Percentiles rank a stretch among this genome's conserved stretches.
These are phyloP conservation scores for Trichocladium uniseriatum DNA, from an alignment of 495 filamentous ascomycete genomes.

Conservation along the genomic window DNA sequence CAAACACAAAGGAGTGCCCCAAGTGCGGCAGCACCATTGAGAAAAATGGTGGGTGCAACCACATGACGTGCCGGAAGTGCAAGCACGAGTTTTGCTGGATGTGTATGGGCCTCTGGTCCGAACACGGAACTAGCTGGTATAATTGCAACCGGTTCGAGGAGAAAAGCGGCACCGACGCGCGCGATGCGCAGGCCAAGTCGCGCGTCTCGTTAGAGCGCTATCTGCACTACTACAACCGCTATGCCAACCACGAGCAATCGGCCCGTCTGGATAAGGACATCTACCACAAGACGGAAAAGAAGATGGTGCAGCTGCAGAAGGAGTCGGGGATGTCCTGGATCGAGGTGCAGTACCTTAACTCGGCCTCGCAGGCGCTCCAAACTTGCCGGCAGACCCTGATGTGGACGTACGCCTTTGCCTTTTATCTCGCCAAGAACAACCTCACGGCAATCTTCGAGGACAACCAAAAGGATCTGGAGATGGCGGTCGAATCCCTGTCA, in stretches of 20 bases:
- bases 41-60: conserved; percentile 98
- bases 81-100: conserved; percentile 99
- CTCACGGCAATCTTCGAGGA: conserved; percentile 96
- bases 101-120: conserved; percentile 98
- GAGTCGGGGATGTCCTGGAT: conserved; percentile 97
- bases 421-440: conserved; percentile 91
- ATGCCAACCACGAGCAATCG: conserved; percentile 97
- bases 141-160: conserved; percentile 97
- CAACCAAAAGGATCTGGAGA: conserved; percentile 95
- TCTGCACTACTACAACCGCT: conserved; percentile 96
- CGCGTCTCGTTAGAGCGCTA: conserved; percentile 86
- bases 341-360: conserved; percentile 91
- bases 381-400: conserved; percentile 94
- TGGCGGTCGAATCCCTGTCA: conserved; percentile 88
- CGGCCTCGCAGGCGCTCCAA: conserved; percentile 87
- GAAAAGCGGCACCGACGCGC: conserved; percentile 81
- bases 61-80: conserved; percentile 99
- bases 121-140: conserved; percentile 99
- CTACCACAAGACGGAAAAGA: conserved; percentile 92
- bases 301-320: conserved; percentile 92
- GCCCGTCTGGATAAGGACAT: conserved; percentile 96
- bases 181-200: conserved; percentile 83
- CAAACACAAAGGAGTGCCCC: conserved; percentile 96
- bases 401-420: conserved; percentile 99
- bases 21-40: conserved; percentile 95